These are phyloP conservation scores for Capsicum rhomboideum DNA, from an alignment of 257 asterid species.

Conservation along the genomic window DNA sequence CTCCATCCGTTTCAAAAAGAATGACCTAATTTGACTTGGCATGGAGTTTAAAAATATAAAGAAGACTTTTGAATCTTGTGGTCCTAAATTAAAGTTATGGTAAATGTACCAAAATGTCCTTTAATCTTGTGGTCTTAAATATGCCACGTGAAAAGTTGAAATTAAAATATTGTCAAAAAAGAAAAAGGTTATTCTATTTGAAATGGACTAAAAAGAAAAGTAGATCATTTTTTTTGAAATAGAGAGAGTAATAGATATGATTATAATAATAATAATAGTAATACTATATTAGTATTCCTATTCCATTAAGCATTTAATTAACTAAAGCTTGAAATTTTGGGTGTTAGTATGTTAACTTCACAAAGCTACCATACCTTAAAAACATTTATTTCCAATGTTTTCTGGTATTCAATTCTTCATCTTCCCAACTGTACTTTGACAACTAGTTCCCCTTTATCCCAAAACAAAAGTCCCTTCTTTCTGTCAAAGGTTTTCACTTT, in stretches of 20 bases:
- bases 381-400: neutral
- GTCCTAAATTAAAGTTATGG: too few species aligned
- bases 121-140: too few species aligned
- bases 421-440: constrained; percentile 1
- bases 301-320: neutral
- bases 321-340: neutral
- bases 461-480: neutral
- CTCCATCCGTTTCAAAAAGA: too few species aligned
- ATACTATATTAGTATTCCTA: neutral
- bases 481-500: neutral
- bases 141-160: too few species aligned
- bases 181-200: too few species aligned
- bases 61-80: too few species aligned
- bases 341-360: neutral
- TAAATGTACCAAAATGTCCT: too few species aligned
- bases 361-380: neutral
- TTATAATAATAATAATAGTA: neutral
- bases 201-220: too few species aligned
- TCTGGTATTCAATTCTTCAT: neutral
- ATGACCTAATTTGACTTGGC: too few species aligned
- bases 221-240: too few species aligned
- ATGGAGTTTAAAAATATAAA: too few species aligned
- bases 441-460: neutral
- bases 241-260: neutral
- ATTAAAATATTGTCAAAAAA: too few species aligned